A percentile compares a stretch with the other conserved stretches of the same genome.
phyloP scores from a whole-genome alignment of 805 yeast genomes.

The Metschnikowia peoriensis region DNA sequence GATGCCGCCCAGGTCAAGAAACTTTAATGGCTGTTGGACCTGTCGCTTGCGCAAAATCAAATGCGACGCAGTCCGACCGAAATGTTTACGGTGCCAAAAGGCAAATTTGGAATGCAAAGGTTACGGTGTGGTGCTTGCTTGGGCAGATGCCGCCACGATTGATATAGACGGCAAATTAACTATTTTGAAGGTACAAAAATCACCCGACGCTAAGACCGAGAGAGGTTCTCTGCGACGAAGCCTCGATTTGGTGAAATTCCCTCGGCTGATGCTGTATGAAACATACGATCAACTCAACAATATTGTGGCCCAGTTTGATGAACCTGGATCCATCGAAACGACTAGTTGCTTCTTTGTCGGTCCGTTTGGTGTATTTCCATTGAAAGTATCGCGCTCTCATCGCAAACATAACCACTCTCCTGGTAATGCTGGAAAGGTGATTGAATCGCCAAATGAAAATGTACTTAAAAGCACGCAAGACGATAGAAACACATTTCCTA shows the following conservation, averaged over 20 bases:
- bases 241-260: constrained; percentile 44
- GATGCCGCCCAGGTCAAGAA: constrained; percentile 25
- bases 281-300: constrained; percentile 40
- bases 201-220: constrained; percentile 22
- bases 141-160: constrained; percentile 42
- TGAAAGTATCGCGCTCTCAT: background rate
- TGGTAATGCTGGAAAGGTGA: background rate
- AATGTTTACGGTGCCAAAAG: constrained; percentile 46
- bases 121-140: constrained; percentile 47
- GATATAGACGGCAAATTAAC: constrained; percentile 18
- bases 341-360: constrained; percentile 3
- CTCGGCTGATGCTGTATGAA: constrained; percentile 31
- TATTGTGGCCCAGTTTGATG: constrained; percentile 34
- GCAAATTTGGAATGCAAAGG: constrained; percentile 49
- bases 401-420: background rate
- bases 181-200: constrained; percentile 19
- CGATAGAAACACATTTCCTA: background rate
- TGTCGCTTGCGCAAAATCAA: constrained; percentile 53
- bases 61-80: constrained; percentile 49
- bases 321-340: background rate
- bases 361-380: constrained; percentile 11
- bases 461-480: background rate
- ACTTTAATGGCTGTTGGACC: constrained; percentile 55
- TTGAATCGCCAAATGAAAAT: background rate
- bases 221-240: constrained; percentile 42